Percentiles rank a stretch among this genome's conserved stretches.
Evolutionary conservation across 2,329 filamentous ascomycete genomes (phyloP).

Genomic region (Fonsecaea multimorphosa): DNA sequence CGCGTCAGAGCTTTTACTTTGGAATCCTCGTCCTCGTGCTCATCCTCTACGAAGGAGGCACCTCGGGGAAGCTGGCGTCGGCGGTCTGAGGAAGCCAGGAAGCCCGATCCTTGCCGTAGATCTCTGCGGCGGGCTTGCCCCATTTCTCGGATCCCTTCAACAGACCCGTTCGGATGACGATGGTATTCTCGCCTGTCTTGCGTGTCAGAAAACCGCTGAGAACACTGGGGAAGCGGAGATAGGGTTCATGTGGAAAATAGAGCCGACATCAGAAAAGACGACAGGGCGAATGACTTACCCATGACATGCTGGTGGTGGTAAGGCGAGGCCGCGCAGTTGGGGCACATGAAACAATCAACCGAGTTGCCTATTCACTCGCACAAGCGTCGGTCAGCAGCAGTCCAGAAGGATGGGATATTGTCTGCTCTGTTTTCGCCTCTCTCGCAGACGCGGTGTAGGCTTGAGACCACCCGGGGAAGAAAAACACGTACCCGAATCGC

Average conservation of each 20-base stretch:
- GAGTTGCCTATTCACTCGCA: conserved; percentile 51
- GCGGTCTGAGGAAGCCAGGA: conserved; percentile 55
- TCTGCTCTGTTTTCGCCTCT: too few species aligned
- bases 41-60: conserved; percentile 29
- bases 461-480: background rate
- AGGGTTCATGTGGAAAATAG: too few species aligned
- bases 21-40: too few species aligned
- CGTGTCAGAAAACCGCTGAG: conserved; percentile 7
- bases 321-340: conserved; percentile 61
- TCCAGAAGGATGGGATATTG: too few species aligned
- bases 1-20: too few species aligned
- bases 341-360: conserved; percentile 65
- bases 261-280: background rate
- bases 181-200: conserved; percentile 50
- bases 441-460: too few species aligned
- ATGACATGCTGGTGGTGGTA: conserved; percentile 63
- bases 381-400: background rate
- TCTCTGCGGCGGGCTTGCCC: conserved; percentile 57
- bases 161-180: conserved; percentile 60
- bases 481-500: conserved; percentile 56
- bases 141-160: conserved; percentile 57
- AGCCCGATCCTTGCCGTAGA: conserved; percentile 60
- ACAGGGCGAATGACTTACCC: conserved; percentile 41
- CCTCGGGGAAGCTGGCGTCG: conserved; percentile 30
- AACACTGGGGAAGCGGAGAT: too few species aligned